These are phyloP conservation scores for Solidago caesia DNA, from an alignment of 129 eudicot species.

Conservation along the genomic window DNA sequence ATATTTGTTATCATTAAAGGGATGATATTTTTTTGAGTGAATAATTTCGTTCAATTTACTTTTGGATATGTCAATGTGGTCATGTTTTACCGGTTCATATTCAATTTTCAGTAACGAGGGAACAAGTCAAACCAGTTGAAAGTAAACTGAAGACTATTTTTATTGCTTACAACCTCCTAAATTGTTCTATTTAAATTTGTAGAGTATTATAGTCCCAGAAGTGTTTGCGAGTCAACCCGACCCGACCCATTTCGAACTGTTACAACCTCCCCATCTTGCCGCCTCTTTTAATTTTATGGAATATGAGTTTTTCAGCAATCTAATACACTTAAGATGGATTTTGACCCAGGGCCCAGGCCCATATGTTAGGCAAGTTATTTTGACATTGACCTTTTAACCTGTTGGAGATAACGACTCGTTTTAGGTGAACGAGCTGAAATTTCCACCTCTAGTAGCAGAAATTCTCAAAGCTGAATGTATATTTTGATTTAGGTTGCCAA, in stretches of 20 bases:
- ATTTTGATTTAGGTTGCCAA: constrained; percentile 53
- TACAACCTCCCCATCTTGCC: neutral
- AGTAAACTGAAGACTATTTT: neutral
- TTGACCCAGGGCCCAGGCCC: neutral
- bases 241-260: neutral
- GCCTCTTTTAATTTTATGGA: neutral
- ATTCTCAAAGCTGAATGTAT: neutral
- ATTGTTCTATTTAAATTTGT: no score
- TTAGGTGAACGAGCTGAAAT: neutral
- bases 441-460: neutral
- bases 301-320: neutral
- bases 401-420: neutral
- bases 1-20: no score
- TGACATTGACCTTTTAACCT: neutral
- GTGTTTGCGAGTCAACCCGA: neutral
- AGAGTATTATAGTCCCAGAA: neutral
- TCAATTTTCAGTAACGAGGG: neutral
- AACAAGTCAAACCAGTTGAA: neutral
- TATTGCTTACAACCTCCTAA: neutral
- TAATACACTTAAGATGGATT: neutral
- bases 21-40: neutral
- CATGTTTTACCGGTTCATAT: neutral
- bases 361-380: neutral
- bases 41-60: neutral
- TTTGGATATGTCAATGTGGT: neutral